A percentile compares a stretch with the other conserved stretches of the same genome.
phyloP scores from a whole-genome alignment of 2,329 filamentous ascomycete species.

The Nemania bipapillata region DNA sequence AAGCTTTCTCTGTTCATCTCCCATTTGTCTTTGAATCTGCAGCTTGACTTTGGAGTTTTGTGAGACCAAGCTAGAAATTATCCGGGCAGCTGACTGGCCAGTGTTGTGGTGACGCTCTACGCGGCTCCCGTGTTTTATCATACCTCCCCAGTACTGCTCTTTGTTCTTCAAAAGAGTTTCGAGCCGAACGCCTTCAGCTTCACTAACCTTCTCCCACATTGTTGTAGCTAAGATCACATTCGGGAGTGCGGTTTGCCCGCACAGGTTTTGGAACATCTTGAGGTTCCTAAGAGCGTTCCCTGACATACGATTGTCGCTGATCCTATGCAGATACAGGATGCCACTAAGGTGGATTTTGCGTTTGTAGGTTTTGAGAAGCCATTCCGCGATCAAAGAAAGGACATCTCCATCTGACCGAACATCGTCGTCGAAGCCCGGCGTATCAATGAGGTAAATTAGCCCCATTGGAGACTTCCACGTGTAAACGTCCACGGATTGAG shows the following conservation, averaged over 20 bases:
- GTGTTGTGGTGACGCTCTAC: conserved; percentile 26
- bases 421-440: conserved; percentile 35
- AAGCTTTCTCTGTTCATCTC: too few relatives aligned
- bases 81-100: background rate
- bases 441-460: conserved; percentile 34
- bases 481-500: conserved; percentile 33
- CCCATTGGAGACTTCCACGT: too few relatives aligned
- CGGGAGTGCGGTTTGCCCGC: conserved; percentile 18
- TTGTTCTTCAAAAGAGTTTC: too few relatives aligned
- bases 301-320: conserved; percentile 26
- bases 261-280: conserved; percentile 24
- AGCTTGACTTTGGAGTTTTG: conserved; percentile 13
- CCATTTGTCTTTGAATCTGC: conserved; percentile 14
- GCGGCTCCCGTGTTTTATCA: conserved; percentile 17
- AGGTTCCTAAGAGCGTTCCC: conserved; percentile 27
- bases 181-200: conserved; percentile 10
- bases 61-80: conserved; percentile 15
- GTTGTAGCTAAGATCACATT: conserved; percentile 30
- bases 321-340: conserved; percentile 32
- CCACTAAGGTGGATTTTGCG: conserved; percentile 19
- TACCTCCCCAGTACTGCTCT: conserved; percentile 26
- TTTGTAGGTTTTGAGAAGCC: conserved; percentile 22
- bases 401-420: conserved; percentile 25
- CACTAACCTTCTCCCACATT: conserved; percentile 42
- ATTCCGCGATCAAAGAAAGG: conserved; percentile 22